Conservation (phyloP, 139 green algal species). For the Pseudopediastrum boryanum region DNA sequence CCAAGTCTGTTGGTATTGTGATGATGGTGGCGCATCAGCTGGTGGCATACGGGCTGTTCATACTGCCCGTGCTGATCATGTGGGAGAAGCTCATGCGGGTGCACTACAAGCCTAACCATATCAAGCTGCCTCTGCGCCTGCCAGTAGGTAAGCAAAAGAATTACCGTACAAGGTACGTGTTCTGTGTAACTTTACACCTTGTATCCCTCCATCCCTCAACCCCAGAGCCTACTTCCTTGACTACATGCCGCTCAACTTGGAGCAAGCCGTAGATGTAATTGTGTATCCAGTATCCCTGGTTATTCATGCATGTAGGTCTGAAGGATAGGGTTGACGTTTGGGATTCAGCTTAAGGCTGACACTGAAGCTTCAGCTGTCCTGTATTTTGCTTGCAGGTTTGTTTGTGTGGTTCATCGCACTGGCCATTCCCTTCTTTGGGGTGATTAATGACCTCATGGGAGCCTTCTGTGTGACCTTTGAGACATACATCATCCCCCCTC, state of each 20-base stretch:
- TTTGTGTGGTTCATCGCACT: slow-evolving; percentile 35
- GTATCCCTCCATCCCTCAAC: no score
- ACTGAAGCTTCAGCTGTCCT: no score
- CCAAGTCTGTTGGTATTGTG: slow-evolving; percentile 7
- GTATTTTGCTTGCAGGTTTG: no score
- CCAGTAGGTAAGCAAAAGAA: slow-evolving; percentile 17
- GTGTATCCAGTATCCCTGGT: no score
- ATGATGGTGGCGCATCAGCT: slow-evolving; percentile 29
- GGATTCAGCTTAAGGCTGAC: no score
- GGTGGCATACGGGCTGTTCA: slow-evolving; percentile 22
- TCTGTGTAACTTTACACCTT: no score
- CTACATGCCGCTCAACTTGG: no score
- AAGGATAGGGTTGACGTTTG: no score
- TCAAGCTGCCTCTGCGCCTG: neutral
- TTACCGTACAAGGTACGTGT: no score
- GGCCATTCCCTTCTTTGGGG: slow-evolving; percentile 24
- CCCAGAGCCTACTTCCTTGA: no score
- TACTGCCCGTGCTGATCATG: slow-evolving; percentile 21
- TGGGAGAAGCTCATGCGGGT: slow-evolving; percentile 23
- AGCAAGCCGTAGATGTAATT: no score
- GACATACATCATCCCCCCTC: slow-evolving; percentile 5
- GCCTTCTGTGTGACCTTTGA: slow-evolving; percentile 25
- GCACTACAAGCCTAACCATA: slow-evolving; percentile 13
- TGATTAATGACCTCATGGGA: slow-evolving; percentile 33
- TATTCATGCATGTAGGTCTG: no score